phyloP scores from a whole-genome alignment of 2,329 filamentous ascomycete genomes.

The Cadophora gregata region DNA sequence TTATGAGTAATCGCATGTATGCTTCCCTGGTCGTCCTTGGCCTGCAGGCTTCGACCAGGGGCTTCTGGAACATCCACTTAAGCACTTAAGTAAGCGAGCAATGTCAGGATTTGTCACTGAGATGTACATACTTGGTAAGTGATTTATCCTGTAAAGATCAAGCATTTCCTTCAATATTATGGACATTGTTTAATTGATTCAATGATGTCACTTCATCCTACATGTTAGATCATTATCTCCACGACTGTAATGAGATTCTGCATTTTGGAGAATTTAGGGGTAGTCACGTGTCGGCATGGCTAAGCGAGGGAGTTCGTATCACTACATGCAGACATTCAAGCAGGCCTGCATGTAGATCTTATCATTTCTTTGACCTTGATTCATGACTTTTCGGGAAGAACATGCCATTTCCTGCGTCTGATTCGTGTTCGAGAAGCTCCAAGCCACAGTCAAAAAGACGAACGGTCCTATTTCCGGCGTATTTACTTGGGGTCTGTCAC shows the following conservation, averaged over 20 bases:
- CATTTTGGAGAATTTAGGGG: neutral
- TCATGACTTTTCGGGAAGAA: neutral
- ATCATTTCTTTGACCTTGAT: neutral
- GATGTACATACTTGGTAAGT: slow-evolving; percentile 7
- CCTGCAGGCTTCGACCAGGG: slow-evolving; percentile 7
- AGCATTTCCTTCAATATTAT: neutral
- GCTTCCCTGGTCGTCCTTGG: neutral
- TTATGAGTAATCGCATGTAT: slow-evolving; percentile 16
- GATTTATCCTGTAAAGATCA: neutral
- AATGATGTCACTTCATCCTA: neutral
- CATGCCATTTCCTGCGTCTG: neutral
- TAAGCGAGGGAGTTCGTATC: neutral
- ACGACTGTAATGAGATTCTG: neutral
- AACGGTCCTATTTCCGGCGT: neutral
- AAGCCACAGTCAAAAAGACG: neutral
- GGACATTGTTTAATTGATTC: neutral
- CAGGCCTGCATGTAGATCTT: neutral
- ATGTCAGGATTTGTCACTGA: slow-evolving; percentile 18
- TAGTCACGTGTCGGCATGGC: neutral
- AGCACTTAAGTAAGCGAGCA: slow-evolving; percentile 12
- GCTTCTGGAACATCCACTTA: slow-evolving; percentile 1
- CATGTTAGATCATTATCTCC: too few species aligned
- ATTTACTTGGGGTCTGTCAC: neutral
- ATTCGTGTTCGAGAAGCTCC: neutral
- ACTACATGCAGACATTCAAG: neutral